Conservation (phyloP, 495 filamentous ascomycete genomes). For the Penicillium daleae region DNA sequence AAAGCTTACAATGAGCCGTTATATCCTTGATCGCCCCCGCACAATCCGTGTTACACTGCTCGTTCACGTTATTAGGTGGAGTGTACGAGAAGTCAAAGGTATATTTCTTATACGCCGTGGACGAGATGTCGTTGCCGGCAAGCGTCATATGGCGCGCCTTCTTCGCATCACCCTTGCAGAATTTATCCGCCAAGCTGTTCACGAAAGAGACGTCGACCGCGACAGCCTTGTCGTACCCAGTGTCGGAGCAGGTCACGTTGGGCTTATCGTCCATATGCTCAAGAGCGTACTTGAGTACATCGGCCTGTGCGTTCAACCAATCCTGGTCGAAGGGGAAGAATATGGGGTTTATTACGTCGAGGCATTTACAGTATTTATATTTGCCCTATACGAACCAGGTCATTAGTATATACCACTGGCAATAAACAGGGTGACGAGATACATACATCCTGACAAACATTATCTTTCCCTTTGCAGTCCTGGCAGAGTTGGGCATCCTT, state of each 20-base stretch:
- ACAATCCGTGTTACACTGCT: background rate
- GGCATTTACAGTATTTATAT: background rate
- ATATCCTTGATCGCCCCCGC: background rate
- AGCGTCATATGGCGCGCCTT: background rate
- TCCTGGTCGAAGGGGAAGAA: background rate
- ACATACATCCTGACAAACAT: background rate
- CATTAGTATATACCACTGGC: background rate
- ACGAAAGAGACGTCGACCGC: background rate
- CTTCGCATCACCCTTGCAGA: background rate
- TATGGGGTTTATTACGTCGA: background rate
- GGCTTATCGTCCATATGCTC: background rate
- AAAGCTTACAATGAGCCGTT: background rate
- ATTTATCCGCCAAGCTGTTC: background rate
- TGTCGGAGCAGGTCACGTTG: background rate
- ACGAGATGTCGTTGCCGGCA: background rate
- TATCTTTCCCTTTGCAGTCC: background rate
- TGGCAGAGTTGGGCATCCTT: background rate
- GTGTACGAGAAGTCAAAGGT: background rate
- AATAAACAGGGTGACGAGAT: background rate
- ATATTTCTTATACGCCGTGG: background rate
- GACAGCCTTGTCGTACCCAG: background rate
- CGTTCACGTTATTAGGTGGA: background rate
- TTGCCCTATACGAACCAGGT: background rate
- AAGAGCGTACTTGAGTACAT: background rate
- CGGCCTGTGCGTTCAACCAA: background rate